Evolutionary conservation across 257 asterid genomes (phyloP), one percentile per base, ranked within the genome.

Genomic region (Lavandula angustifolia): DNA sequence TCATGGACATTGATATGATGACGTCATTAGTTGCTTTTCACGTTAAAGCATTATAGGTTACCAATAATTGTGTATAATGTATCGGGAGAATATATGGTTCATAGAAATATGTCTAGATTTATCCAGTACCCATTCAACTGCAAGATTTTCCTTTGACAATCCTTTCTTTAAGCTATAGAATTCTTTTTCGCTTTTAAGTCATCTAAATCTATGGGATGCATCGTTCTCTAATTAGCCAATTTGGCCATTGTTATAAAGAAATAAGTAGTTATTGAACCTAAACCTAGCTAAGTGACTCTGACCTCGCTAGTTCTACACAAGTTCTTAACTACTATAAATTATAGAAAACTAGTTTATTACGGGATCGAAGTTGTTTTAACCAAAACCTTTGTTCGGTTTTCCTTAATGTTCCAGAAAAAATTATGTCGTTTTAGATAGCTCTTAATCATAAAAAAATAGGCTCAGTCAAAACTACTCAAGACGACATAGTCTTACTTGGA

Each of bases 221-320:
- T 62, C 31, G n/a, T 42, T 64, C 55, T 34, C 66, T 37, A 38
- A 31, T 70, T 42, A 51, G 55, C 57, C 48, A 63, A 29, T 65
- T 2, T 43, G 40, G 53, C 46, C 40, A 70, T 54, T 27, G 59
- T 27, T 70, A 71, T 37, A 37, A 50, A 51, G 67, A 57, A 72
- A 47, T 54, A 48, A 65, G 59, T 27, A 56, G 48, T 47, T 9
- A 37, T 60, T 14, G 35, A 63, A 74, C 72, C 72, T 68, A 74
- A 69, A 48, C 72, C 76, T 54, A 71, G 17, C 37, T 18, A 16
- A 4, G 17, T 58, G 13, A 54, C 48, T 48, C 68, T 47, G 41
- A 40, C 56, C 69, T 44, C n/a, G n/a, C n/a, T 60, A 29, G 14
- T 22, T 47, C 18, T 58, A 37, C 53, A 53, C 42, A 53, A 41